Evolutionary conservation across 306 rosid genomes (phyloP), one percentile per base, ranked within the genome.

Genomic region (Amphicarpaea edgeworthii): DNA sequence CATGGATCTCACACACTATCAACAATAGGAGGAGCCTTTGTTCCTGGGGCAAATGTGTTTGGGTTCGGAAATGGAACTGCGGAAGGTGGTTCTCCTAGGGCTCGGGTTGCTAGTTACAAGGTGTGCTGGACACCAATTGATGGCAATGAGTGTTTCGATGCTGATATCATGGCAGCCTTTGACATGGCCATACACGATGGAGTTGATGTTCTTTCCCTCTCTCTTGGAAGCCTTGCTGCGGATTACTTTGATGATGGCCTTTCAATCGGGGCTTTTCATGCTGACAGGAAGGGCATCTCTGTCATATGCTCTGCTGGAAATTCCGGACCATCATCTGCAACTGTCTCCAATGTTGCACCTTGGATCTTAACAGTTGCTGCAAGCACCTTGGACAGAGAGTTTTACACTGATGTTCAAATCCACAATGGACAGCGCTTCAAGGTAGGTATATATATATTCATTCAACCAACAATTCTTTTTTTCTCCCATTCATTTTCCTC

Each of bases 1-100:
- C 96, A 93, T 75, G 97, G 94, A 6, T 81, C 96, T 40, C 97
- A 93, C 90, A 90, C 97, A 0, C 83, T 93, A 7, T 93, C 94
- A 34, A 93, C 92, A 2, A 65, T 88, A 1, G 97, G 89, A 3
- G 96, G 97, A 5, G 85, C 63, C 78, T 87, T 84, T 41, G 96
- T 90, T 12, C 30, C 46, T 0, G 86, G 77, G 1, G 91, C 89
- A 12, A 87, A 28, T 50, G 81, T 90, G 1, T 77, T 87, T 17
- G 94, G 96, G 0, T 14, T 61, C 0, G 94, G 91, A 7, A 80
- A 83, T 17, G 97, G 96, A 45, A 90, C 93, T 3, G 97, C 97
- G 26, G 72, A 86, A 49, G 96, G 97, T 24, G 97, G 97, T 42
- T 90, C 96, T 7, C 96, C 97, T 0, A 84, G 49, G 68, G 93